These are phyloP conservation scores for Myxozyma geophila DNA, from an alignment of 805 yeast species.

Conservation along the genomic window DNA sequence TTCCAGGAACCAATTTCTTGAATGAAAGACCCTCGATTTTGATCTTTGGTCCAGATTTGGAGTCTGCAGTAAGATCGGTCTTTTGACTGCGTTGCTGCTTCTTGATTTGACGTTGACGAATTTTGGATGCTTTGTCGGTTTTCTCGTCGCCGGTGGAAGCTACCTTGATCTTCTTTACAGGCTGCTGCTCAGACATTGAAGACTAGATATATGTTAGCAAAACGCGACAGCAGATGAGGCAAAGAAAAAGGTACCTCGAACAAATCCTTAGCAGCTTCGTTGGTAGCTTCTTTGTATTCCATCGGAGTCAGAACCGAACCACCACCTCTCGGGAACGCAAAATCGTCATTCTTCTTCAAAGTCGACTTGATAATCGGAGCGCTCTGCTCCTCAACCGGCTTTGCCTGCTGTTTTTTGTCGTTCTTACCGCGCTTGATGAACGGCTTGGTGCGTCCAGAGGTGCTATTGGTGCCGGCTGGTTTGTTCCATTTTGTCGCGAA, in stretches of 20 bases:
- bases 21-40: slow-evolving; percentile 60
- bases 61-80: not conserved
- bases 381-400: not conserved
- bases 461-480: not conserved
- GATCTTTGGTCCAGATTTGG: slow-evolving; percentile 7
- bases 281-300: slow-evolving; percentile 89
- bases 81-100: slow-evolving; percentile 27
- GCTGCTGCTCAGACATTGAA: slow-evolving; percentile 16
- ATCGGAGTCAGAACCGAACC: slow-evolving; percentile 73
- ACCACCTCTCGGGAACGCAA: slow-evolving; percentile 92
- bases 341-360: slow-evolving; percentile 9
- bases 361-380: slow-evolving; percentile 9
- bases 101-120: slow-evolving; percentile 24
- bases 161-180: slow-evolving; percentile 25
- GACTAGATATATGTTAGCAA: slow-evolving; percentile 13
- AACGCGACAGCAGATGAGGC: not conserved
- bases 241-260: slow-evolving; percentile 50
- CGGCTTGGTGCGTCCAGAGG: slow-evolving; percentile 9
- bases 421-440: slow-evolving; percentile 4
- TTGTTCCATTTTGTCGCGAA: slow-evolving; percentile 17
- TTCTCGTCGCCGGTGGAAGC: slow-evolving; percentile 5
- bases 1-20: slow-evolving; percentile 69
- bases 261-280: slow-evolving; percentile 86
- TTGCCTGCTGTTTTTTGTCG: not conserved
- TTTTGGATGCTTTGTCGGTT: slow-evolving; percentile 13